Base-by-base conservation (phyloP, 805 yeast genomes). In the Zygoascus flipseniorum region DNA sequence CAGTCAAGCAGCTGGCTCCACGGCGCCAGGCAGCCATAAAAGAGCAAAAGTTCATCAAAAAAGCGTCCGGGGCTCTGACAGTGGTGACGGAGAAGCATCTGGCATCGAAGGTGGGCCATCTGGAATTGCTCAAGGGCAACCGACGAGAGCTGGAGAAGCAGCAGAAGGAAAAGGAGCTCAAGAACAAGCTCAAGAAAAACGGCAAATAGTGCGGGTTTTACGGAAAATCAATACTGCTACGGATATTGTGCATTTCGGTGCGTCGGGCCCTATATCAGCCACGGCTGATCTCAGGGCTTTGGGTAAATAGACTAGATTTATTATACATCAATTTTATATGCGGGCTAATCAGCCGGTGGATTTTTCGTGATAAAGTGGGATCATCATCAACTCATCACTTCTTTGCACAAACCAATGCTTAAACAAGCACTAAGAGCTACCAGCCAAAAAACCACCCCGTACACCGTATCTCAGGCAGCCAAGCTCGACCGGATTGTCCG, bases 101-200 rank as follows among this genome's bases (percentile, higher is more conserved):
- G 60, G 83, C 97, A 1, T 77, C 95, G 53, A 79, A 92, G 67
- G 97, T 92, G 8, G 99, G 99, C 26, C 98, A 92, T 69, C 76
- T 92, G 62, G 99, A 92, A 71, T 67, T 92, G 42, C 73, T 92
- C 58, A 89, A 87, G 69, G 99, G 99, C 14, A 83, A 93, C 8
- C 82, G 97, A 74, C 81, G 95, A 71, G 81, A 86, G 62, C 55
- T 87, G 16, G 96, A 88, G 65, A 86, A 79, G 65, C 73, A 68
- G 16, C 79, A 74, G 58, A 81, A 79, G 67, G 64, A 62, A 47
- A 71, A 76, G 62, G 64, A 68, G 52, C 39, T 48, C 32, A 49
- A 52, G 44, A 39, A 52, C 48, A 26, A 52, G 31, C 20, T 5
- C 5, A 44, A 42, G 39, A 16, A 2, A 42, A 37, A 16, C 18